phyloP scores from a whole-genome alignment of 1,284 basidiomycete genomes.

The Athelia sp. region DNA sequence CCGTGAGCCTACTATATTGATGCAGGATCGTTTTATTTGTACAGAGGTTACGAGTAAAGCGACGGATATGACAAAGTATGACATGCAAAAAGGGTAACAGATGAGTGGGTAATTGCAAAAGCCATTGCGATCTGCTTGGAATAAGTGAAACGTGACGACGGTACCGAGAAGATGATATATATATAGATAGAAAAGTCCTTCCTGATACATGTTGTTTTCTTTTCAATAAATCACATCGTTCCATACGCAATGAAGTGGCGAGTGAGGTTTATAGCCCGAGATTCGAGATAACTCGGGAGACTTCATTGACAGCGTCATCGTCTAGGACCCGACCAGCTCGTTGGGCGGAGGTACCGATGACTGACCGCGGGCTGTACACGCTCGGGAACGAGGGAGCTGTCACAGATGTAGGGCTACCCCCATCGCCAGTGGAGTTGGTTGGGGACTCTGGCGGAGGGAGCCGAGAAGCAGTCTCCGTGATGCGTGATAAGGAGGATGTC shows the following conservation, averaged over 20 bases:
- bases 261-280: conserved; percentile 49
- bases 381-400: conserved; percentile 79
- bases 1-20: conserved; percentile 38
- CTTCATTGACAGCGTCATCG: conserved; percentile 63
- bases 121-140: not conserved
- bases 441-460: conserved; percentile 69
- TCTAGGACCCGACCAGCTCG: conserved; percentile 47
- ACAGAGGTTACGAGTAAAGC: conserved; percentile 18
- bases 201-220: conserved; percentile 13
- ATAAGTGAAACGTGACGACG: not conserved
- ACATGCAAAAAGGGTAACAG: conserved; percentile 13
- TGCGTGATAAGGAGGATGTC: conserved; percentile 71
- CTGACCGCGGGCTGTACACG: conserved; percentile 63
- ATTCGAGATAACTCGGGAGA: conserved; percentile 74
- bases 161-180: conserved; percentile 6
- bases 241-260: not conserved
- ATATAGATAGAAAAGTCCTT: conserved; percentile 12
- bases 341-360: conserved; percentile 41
- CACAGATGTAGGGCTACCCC: conserved; percentile 64
- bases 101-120: no score
- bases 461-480: conserved; percentile 60
- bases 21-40: conserved; percentile 29
- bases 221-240: conserved; percentile 7
- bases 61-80: conserved; percentile 8
- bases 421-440: conserved; percentile 67